Evolutionary conservation across 2,329 filamentous ascomycete species (phyloP).

Genomic region (Cordyceps cicadae): DNA sequence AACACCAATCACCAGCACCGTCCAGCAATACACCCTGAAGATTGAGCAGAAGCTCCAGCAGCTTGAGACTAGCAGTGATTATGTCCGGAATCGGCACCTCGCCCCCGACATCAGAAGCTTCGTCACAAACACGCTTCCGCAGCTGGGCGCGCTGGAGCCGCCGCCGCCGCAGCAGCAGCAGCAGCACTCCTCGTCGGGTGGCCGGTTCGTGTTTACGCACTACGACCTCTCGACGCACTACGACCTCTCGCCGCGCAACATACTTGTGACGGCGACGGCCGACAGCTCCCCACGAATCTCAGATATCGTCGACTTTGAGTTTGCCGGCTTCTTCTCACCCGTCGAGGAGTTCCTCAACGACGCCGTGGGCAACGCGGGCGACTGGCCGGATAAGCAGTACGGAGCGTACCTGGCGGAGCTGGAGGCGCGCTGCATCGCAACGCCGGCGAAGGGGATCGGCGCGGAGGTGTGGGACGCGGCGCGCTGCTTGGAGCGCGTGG

Average conservation of each 20-base stretch:
- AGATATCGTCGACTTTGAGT: slow-evolving; percentile 19
- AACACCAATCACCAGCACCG: slow-evolving; percentile 11
- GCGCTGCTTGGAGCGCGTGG: slow-evolving; percentile 4
- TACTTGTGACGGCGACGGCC: slow-evolving; percentile 11
- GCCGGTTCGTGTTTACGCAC: slow-evolving; percentile 16
- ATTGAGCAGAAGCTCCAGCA: slow-evolving; percentile 11
- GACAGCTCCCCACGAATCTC: slow-evolving; percentile 13
- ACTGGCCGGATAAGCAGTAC: slow-evolving; percentile 4
- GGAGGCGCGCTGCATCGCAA: neutral
- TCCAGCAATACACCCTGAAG: slow-evolving; percentile 12
- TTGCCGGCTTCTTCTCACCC: slow-evolving; percentile 18
- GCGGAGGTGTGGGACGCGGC: neutral
- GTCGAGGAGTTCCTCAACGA: slow-evolving; percentile 17
- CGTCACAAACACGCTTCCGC: slow-evolving; percentile 10
- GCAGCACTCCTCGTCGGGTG: too few relatives aligned
- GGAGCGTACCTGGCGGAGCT: neutral
- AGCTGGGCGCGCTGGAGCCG: neutral
- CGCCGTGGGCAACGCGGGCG: slow-evolving; percentile 5
- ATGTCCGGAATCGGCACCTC: slow-evolving; percentile 7
- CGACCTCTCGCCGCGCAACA: slow-evolving; percentile 18
- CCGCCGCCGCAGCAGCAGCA: too few relatives aligned
- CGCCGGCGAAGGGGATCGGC: neutral
- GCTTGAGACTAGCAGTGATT: slow-evolving; percentile 3
- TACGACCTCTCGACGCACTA: slow-evolving; percentile 18
- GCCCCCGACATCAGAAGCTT: neutral